Percentiles rank a stretch among this genome's conserved stretches.
Evolutionary conservation across 1,139 yeast genomes (phyloP).

Genomic region (Taphrina communis): DNA sequence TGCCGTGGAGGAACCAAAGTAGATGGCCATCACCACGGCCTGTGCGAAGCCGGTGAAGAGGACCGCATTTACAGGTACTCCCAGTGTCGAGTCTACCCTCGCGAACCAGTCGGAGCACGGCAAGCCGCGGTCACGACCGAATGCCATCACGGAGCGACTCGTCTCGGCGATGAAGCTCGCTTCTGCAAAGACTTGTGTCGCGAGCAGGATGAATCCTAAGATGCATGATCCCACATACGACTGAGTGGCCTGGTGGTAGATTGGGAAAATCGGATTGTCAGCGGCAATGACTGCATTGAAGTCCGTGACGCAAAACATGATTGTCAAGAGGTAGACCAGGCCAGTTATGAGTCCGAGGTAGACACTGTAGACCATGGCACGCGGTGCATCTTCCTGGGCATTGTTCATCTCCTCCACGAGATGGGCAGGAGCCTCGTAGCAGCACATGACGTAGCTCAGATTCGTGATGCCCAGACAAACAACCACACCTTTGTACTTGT

Average conservation of each 20-base stretch:
- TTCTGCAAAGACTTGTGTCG: conserved; percentile 76
- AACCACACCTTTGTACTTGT: conserved; percentile 46
- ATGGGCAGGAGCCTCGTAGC: conserved; percentile 81
- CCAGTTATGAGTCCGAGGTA: conserved; percentile 70
- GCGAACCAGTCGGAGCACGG: conserved; percentile 71
- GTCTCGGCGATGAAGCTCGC: conserved; percentile 79
- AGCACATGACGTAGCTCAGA: conserved; percentile 77
- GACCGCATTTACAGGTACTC: conserved; percentile 75
- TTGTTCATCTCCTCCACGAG: conserved; percentile 80
- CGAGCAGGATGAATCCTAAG: conserved; percentile 68
- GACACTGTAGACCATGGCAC: conserved; percentile 72
- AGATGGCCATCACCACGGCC: conserved; percentile 65
- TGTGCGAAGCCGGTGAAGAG: conserved; percentile 71
- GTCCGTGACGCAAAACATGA: conserved; percentile 74
- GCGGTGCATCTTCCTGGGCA: conserved; percentile 67
- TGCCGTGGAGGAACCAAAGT: conserved; percentile 70
- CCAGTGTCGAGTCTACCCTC: conserved; percentile 64
- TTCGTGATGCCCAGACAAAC: conserved; percentile 68
- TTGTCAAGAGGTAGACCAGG: conserved; percentile 70
- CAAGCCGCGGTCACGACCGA: conserved; percentile 83
- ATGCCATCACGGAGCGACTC: conserved; percentile 78
- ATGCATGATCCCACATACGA: conserved; percentile 64
- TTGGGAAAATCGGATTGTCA: conserved; percentile 60
- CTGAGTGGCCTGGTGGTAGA: conserved; percentile 69
- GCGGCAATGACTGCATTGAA: conserved; percentile 66